Conservation (phyloP, 78 protist genomes). For the Speleostelium caveatum region DNA sequence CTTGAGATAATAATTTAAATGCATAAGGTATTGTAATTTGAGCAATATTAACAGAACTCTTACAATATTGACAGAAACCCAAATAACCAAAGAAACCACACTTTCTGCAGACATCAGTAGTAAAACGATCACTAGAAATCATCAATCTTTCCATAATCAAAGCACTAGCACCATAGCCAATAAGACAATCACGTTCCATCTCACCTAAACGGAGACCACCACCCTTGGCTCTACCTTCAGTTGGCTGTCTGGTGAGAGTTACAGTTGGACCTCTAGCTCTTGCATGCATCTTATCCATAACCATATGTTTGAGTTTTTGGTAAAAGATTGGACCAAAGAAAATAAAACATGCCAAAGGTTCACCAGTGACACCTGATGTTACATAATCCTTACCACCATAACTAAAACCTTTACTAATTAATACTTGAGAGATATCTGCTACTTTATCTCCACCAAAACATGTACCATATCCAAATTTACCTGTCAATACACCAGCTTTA, state of each 20-base stretch:
- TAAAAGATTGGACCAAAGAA: slow-evolving; percentile 99
- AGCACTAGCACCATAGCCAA: slow-evolving; percentile 95
- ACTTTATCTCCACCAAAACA: slow-evolving; percentile 96
- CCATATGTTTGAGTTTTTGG: slow-evolving; percentile 99
- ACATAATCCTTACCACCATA: slow-evolving; percentile 98
- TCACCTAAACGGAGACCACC: slow-evolving; percentile 99
- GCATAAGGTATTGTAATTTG: slow-evolving; percentile 97
- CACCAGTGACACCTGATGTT: slow-evolving; percentile 97
- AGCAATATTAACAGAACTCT: slow-evolving; percentile 67
- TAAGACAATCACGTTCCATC: slow-evolving; percentile 99
- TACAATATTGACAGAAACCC: slow-evolving; percentile 97
- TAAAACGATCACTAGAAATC: slow-evolving; percentile 93
- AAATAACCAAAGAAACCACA: slow-evolving; percentile 80
- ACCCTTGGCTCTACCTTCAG: slow-evolving; percentile 99
- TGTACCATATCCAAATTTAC: slow-evolving; percentile 77
- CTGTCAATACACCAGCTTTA: slow-evolving; percentile 94
- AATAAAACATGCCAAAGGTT: slow-evolving; percentile 93
- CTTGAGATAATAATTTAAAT: slow-evolving; percentile 98
- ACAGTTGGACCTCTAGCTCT: slow-evolving; percentile 98
- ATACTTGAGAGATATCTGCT: slow-evolving; percentile 84
- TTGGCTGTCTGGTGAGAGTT: slow-evolving; percentile 99
- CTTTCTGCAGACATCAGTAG: slow-evolving; percentile 87
- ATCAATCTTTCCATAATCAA: slow-evolving; percentile 97
- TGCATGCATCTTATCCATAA: slow-evolving; percentile 99
- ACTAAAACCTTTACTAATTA: slow-evolving; percentile 94